Evolutionary conservation across 2,329 filamentous ascomycete genomes (phyloP).

Genomic region (Macroventuria anomochaeta): DNA sequence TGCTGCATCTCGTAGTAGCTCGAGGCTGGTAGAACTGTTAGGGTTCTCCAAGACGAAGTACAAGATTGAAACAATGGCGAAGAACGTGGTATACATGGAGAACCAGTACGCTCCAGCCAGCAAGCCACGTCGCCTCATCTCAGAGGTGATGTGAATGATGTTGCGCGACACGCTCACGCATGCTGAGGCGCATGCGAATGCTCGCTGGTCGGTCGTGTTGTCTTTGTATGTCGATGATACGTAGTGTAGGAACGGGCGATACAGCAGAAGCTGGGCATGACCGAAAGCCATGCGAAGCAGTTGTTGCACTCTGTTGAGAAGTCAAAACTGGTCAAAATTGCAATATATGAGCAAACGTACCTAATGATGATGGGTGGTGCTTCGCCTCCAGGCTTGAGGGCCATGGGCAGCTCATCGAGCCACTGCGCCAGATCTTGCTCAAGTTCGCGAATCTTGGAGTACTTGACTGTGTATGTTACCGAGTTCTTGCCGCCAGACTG

Average conservation of each 20-base stretch:
- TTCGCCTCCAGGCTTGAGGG: slow-evolving; percentile 80
- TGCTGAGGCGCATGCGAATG: slow-evolving; percentile 75
- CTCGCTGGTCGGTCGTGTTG: slow-evolving; percentile 71
- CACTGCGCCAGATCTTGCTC: slow-evolving; percentile 68
- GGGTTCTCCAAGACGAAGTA: slow-evolving; percentile 84
- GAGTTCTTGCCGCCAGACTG: slow-evolving; percentile 46
- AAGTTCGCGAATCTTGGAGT: slow-evolving; percentile 68
- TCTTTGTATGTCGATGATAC: slow-evolving; percentile 66
- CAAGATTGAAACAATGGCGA: slow-evolving; percentile 77
- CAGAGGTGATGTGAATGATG: slow-evolving; percentile 79
- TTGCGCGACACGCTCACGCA: slow-evolving; percentile 72
- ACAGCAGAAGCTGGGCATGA: slow-evolving; percentile 82
- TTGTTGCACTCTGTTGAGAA: slow-evolving; percentile 65
- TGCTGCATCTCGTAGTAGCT: slow-evolving; percentile 83
- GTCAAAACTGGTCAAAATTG: slow-evolving; percentile 7
- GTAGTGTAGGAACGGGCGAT: slow-evolving; percentile 84
- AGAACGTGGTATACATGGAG: slow-evolving; percentile 83
- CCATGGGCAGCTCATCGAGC: slow-evolving; percentile 72
- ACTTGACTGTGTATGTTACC: slow-evolving; percentile 67
- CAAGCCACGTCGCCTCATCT: slow-evolving; percentile 76
- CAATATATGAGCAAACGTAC: slow-evolving; percentile 58
- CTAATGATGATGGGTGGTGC: slow-evolving; percentile 76
- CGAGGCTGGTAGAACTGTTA: slow-evolving; percentile 73
- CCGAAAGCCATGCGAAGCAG: slow-evolving; percentile 80
- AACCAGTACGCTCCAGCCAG: slow-evolving; percentile 89